Evolutionary conservation across 192 early-diverging fungal genomes (phyloP).

Genomic region (Backusella australiensis): DNA sequence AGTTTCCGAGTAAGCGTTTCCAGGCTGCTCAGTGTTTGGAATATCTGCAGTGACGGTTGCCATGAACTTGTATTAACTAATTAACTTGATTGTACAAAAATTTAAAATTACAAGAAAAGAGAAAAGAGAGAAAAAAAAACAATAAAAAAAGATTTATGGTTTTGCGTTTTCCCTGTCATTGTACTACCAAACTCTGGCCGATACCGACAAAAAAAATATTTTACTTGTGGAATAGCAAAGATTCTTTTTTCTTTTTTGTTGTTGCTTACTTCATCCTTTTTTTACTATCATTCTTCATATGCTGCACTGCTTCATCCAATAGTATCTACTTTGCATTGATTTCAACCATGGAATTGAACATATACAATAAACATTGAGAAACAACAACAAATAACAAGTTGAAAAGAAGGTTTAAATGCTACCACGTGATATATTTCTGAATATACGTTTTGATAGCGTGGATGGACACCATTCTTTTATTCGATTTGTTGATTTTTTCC

Average conservation of each 20-base stretch:
- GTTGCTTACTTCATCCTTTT: background rate
- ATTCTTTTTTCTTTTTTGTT: background rate
- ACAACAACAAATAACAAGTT: background rate
- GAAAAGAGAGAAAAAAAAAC: background rate
- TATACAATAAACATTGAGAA: background rate
- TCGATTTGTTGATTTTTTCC: conserved; percentile 15
- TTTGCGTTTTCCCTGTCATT: background rate
- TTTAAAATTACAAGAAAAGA: background rate
- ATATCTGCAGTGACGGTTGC: background rate
- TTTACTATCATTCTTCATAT: background rate
- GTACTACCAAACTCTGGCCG: background rate
- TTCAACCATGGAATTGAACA: background rate
- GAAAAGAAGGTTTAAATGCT: background rate
- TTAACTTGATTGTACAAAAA: background rate
- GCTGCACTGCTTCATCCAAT: background rate
- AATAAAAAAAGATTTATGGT: background rate
- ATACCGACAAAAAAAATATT: background rate
- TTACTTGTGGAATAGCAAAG: background rate
- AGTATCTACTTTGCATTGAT: background rate
- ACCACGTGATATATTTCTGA: background rate
- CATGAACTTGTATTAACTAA: background rate
- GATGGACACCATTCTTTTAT: background rate
- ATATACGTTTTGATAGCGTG: background rate
- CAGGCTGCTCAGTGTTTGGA: background rate
- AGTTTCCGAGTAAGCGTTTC: background rate